Evolutionary conservation across 1,284 basidiomycete genomes (phyloP).

Genomic region (Fomitopsis schrenkii): DNA sequence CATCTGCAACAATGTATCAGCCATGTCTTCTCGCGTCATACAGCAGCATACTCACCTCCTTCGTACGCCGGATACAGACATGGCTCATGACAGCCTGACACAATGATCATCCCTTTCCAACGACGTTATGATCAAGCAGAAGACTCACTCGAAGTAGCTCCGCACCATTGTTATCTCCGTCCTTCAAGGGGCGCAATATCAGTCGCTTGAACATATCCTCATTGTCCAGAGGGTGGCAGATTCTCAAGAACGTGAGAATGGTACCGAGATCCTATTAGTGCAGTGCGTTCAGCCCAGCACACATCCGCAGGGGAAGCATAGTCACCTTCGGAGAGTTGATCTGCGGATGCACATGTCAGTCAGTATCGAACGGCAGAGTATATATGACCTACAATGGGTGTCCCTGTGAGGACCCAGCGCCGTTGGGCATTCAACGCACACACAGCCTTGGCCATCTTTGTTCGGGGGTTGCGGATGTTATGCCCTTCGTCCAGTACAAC

Average conservation of each 20-base stretch:
- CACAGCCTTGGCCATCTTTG: slow-evolving; percentile 78
- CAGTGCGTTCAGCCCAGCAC: neutral
- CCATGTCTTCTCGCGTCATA: neutral
- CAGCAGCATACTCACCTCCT: slow-evolving; percentile 49
- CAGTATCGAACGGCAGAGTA: neutral
- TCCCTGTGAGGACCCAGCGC: slow-evolving; percentile 81
- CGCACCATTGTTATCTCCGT: slow-evolving; percentile 60
- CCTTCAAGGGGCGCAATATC: slow-evolving; percentile 67
- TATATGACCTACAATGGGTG: slow-evolving; percentile 65
- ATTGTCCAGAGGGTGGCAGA: slow-evolving; percentile 80
- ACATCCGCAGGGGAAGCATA: neutral
- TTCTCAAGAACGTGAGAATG: slow-evolving; percentile 73
- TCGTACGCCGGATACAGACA: slow-evolving; percentile 81
- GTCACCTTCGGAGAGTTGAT: slow-evolving; percentile 74
- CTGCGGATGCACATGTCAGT: slow-evolving; percentile 29
- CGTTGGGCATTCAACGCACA: slow-evolving; percentile 67
- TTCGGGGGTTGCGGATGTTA: slow-evolving; percentile 78
- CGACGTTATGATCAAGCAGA: neutral
- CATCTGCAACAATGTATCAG: slow-evolving; percentile 46
- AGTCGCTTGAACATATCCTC: slow-evolving; percentile 78
- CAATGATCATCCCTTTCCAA: neutral
- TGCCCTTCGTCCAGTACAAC: slow-evolving; percentile 89
- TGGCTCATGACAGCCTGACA: slow-evolving; percentile 78
- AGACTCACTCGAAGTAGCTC: slow-evolving; percentile 64
- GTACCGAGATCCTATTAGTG: slow-evolving; percentile 76